These are phyloP conservation scores for Eragrostis tef DNA, from an alignment of 202 grass and related monocot species.

Conservation along the genomic window DNA sequence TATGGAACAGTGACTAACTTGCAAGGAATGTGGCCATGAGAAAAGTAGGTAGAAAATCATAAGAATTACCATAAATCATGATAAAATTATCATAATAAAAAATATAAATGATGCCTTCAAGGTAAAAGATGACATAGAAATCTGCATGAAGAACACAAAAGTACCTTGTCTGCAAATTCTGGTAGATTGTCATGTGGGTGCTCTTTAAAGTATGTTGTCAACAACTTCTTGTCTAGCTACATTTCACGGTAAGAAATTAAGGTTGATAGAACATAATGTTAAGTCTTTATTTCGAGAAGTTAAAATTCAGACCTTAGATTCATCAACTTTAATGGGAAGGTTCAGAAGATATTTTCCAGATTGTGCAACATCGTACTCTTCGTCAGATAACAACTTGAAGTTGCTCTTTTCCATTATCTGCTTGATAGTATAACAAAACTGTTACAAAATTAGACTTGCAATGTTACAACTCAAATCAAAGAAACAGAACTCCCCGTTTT, in stretches of 20 bases:
- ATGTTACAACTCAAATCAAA: not conserved
- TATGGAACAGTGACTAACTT: constrained; percentile 25
- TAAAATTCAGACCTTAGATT: constrained; percentile 72
- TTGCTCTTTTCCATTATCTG: constrained; percentile 93
- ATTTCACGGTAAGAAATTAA: constrained; percentile 54
- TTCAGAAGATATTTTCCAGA: constrained; percentile 86
- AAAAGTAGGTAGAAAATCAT: constrained; percentile 26
- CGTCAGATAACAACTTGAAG: constrained; percentile 82
- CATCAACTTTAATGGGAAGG: constrained; percentile 92
- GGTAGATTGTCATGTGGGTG: constrained; percentile 71
- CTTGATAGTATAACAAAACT: constrained; percentile 32
- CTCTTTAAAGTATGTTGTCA: constrained; percentile 73
- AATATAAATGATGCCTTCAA: constrained; percentile 1
- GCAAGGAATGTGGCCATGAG: not conserved
- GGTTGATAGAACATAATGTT: constrained; percentile 17
- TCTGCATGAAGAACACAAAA: constrained; percentile 12
- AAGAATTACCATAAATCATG: constrained; percentile 45
- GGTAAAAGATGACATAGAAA: constrained; percentile 27
- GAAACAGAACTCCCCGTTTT: constrained; percentile 6
- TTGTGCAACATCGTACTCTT: constrained; percentile 77
- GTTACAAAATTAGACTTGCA: constrained; percentile 8
- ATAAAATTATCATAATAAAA: constrained; percentile 20
- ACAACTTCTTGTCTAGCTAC: constrained; percentile 74
- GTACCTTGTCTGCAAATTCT: constrained; percentile 82
- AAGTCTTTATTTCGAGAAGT: constrained; percentile 2